Conservation (phyloP, 495 filamentous ascomycete species). For the Penicillium roqueforti region DNA sequence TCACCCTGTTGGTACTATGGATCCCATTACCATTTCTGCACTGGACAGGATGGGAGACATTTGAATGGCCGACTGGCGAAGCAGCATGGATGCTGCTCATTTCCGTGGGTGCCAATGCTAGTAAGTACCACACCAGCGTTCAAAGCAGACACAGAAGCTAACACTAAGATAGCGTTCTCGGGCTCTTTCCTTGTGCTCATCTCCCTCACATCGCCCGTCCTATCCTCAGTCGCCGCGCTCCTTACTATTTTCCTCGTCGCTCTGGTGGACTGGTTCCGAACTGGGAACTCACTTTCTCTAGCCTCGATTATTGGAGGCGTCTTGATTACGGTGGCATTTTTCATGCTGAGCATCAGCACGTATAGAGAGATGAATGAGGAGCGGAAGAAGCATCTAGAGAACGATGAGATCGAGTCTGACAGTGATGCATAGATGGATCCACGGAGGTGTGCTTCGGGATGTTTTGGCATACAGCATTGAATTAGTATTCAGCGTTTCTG, state of each 20-base stretch:
- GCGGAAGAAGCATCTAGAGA: slow-evolving; percentile 51
- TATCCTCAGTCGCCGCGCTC: slow-evolving; percentile 85
- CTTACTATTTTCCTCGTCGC: slow-evolving; percentile 96
- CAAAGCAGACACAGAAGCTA: slow-evolving; percentile 1
- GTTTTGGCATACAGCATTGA: background rate
- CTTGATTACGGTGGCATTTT: slow-evolving; percentile 81
- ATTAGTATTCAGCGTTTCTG: background rate
- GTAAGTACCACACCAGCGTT: slow-evolving; percentile 39
- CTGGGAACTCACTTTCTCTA: slow-evolving; percentile 65
- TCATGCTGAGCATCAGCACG: slow-evolving; percentile 82
- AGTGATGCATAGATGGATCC: slow-evolving; percentile 37
- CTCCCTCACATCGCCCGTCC: slow-evolving; percentile 83
- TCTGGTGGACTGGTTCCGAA: slow-evolving; percentile 80
- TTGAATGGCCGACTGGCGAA: slow-evolving; percentile 72
- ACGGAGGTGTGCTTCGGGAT: background rate
- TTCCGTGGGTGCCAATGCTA: slow-evolving; percentile 78
- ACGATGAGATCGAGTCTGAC: slow-evolving; percentile 41
- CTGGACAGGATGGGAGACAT: slow-evolving; percentile 68
- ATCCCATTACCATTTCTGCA: slow-evolving; percentile 86
- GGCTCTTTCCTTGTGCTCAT: slow-evolving; percentile 94
- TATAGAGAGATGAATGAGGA: slow-evolving; percentile 91
- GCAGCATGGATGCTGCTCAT: slow-evolving; percentile 75
- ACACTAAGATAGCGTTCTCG: slow-evolving; percentile 58
- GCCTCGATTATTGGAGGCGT: slow-evolving; percentile 78
- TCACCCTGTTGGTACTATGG: slow-evolving; percentile 86